Conservation (phyloP, 148 eudicot species). For the Diospyros kaki region DNA sequence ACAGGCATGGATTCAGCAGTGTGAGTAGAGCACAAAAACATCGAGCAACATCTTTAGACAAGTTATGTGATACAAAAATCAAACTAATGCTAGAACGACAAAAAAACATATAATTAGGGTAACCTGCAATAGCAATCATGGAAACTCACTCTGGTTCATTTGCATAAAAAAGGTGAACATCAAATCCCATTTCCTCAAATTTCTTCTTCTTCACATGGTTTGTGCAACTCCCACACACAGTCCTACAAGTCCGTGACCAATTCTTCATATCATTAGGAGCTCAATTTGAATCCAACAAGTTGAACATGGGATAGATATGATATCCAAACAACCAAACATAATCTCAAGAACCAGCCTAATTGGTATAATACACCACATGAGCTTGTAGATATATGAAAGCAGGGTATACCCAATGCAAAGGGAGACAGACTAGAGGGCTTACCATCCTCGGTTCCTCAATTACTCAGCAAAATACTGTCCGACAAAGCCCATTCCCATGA, state of each 20-base stretch:
- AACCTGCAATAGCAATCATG: neutral
- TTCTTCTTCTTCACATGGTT: constrained; percentile 52
- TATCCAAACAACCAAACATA: too few relatives aligned
- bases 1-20: neutral
- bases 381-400: neutral
- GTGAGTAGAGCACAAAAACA: neutral
- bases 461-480: constrained; percentile 65
- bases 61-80: neutral
- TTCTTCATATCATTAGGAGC: neutral
- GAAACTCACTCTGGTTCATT: constrained; percentile 62
- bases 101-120: neutral
- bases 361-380: neutral
- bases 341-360: too few relatives aligned
- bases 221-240: constrained; percentile 72
- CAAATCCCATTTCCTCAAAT: constrained; percentile 66
- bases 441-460: constrained; percentile 62
- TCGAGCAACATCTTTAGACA: neutral
- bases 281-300: neutral
- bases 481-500: constrained; percentile 83
- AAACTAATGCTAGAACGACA: neutral
- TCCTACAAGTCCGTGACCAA: constrained; percentile 32
- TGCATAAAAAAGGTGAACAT: constrained; percentile 65
- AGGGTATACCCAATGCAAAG: neutral
- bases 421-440: neutral
- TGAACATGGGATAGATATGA: neutral